Evolutionary conservation across 495 filamentous ascomycete genomes (phyloP).

Genomic region (Aspergillus cavernicola): DNA sequence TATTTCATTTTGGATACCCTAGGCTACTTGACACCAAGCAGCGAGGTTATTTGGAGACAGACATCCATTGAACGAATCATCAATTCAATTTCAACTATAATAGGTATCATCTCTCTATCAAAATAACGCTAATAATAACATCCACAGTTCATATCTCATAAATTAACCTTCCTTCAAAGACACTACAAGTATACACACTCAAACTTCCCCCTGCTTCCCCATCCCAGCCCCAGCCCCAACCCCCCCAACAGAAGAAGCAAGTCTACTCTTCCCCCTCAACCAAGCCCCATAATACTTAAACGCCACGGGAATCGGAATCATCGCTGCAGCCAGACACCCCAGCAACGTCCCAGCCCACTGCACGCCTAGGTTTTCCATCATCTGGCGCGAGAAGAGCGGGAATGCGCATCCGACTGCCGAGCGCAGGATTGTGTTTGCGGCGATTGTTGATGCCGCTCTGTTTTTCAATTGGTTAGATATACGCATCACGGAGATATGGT

Average conservation of each 20-base stretch:
- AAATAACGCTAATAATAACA: no score
- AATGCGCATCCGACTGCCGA: conserved; percentile 74
- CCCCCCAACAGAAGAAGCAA: conserved; percentile 21
- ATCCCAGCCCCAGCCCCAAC: neutral
- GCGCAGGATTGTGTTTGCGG: conserved; percentile 84
- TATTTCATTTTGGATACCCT: no score
- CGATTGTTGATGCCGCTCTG: conserved; percentile 79
- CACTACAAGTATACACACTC: no score
- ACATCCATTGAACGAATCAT: no score
- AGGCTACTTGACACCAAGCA: no score
- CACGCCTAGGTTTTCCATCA: conserved; percentile 77
- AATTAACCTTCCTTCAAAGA: no score
- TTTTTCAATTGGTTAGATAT: no score
- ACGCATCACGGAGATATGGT: no score
- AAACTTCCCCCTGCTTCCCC: conserved; percentile 10
- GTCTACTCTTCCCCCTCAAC: conserved; percentile 31
- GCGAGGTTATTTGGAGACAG: no score
- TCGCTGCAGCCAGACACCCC: conserved; percentile 62
- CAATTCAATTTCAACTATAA: no score
- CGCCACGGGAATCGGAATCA: conserved; percentile 67
- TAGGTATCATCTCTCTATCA: no score
- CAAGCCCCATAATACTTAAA: conserved; percentile 34
- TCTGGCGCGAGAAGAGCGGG: conserved; percentile 76
- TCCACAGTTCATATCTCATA: no score
- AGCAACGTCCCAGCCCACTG: conserved; percentile 77